phyloP scores from a whole-genome alignment of 139 green algal species.

The Penium margaritaceum region DNA sequence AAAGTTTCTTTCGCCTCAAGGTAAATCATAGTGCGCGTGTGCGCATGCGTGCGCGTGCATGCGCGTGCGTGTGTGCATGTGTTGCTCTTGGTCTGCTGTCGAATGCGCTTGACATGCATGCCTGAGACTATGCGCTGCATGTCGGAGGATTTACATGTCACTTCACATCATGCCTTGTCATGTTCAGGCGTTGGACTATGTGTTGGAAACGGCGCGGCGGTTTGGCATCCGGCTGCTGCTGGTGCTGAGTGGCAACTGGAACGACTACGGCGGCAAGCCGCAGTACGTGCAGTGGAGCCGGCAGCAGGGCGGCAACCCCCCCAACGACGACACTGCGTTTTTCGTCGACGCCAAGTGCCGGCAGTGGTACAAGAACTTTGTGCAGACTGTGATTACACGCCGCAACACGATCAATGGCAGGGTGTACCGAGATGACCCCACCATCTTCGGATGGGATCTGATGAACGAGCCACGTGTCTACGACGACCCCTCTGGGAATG shows the following conservation, averaged over 20 bases:
- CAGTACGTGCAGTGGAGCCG: slow-evolving; percentile 34
- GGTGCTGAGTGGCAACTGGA: slow-evolving; percentile 33
- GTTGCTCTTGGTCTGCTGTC: too few relatives aligned
- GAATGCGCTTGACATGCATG: too few relatives aligned
- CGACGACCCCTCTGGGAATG: too few relatives aligned
- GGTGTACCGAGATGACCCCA: slow-evolving; percentile 61
- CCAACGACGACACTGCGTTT: background rate
- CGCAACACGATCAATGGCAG: slow-evolving; percentile 50
- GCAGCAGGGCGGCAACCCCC: background rate
- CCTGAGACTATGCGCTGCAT: background rate
- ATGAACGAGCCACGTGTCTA: slow-evolving; percentile 57
- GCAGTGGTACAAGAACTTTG: background rate
- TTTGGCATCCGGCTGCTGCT: slow-evolving; percentile 34
- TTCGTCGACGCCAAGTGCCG: background rate
- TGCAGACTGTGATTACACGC: slow-evolving; percentile 3
- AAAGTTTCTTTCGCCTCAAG: too few relatives aligned
- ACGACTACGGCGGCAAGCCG: slow-evolving; percentile 36
- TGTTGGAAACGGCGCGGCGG: background rate
- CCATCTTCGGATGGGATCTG: slow-evolving; percentile 62
- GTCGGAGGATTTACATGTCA: background rate
- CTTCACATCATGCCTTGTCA: background rate
- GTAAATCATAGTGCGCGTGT: too few relatives aligned
- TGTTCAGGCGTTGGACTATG: slow-evolving; percentile 12
- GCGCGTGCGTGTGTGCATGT: too few relatives aligned
- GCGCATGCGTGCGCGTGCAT: too few relatives aligned